These are phyloP conservation scores for Jaltomata sinuosa DNA, from an alignment of 257 asterid species.

Conservation along the genomic window DNA sequence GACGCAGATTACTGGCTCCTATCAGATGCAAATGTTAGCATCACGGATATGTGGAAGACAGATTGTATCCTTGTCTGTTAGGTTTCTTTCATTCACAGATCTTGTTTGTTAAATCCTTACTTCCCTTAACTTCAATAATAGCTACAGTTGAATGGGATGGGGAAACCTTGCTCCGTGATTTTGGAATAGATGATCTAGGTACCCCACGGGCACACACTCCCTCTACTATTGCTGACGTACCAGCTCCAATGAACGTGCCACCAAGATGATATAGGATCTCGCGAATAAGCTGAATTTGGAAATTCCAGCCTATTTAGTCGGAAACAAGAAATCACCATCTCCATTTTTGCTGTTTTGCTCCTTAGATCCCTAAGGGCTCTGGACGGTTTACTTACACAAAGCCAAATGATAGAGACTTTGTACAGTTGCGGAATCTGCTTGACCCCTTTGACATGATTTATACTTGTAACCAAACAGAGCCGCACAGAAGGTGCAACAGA, in stretches of 20 bases:
- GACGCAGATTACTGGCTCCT: conserved; percentile 89
- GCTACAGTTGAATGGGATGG: conserved; percentile 63
- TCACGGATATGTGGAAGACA: conserved; percentile 91
- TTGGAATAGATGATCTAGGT: conserved; percentile 39
- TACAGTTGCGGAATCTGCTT: conserved; percentile 8
- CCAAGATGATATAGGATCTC: conserved; percentile 34
- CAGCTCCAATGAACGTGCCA: conserved; percentile 30
- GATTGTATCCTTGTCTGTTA: conserved; percentile 42
- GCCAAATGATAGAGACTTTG: background rate
- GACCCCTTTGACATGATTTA: background rate
- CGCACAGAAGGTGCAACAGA: background rate
- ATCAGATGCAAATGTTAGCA: conserved; percentile 77
- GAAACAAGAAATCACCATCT: background rate
- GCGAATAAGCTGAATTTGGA: background rate
- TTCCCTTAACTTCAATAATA: conserved; percentile 18
- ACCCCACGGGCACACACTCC: conserved; percentile 40
- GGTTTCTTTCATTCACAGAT: background rate
- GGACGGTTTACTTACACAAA: background rate
- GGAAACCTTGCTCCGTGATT: conserved; percentile 42
- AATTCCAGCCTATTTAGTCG: background rate
- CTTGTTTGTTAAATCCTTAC: background rate
- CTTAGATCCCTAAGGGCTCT: background rate
- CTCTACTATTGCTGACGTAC: conserved; percentile 22
- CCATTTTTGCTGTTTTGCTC: background rate
- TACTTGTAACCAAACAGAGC: background rate